Percentiles rank a stretch among this genome's conserved stretches.
phyloP scores from a whole-genome alignment of 2,329 filamentous ascomycete species.

The Thelonectria rubi region DNA sequence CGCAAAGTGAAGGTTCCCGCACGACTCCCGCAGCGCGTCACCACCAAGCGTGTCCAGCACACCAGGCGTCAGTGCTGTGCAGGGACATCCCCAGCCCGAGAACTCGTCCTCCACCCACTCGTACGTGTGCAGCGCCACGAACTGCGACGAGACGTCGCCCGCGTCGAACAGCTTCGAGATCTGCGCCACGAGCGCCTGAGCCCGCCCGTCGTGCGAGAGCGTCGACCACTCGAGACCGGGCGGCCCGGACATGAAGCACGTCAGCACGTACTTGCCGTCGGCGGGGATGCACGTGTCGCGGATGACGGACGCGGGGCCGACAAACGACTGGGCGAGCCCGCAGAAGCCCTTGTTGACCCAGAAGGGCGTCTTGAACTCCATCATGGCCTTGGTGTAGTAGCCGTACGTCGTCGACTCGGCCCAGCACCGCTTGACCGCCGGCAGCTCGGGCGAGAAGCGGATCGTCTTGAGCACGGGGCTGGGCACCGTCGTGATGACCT shows the following conservation, averaged over 20 bases:
- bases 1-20: constrained; percentile 37
- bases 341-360: constrained; percentile 52
- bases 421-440: constrained; percentile 48
- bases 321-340: constrained; percentile 56
- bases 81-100: constrained; percentile 52
- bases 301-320: constrained; percentile 55
- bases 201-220: constrained; percentile 32
- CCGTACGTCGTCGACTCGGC: constrained; percentile 51
- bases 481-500: constrained; percentile 60
- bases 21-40: constrained; percentile 45
- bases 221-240: constrained; percentile 46
- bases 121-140: constrained; percentile 46
- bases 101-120: constrained; percentile 52
- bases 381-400: constrained; percentile 62
- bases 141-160: constrained; percentile 32
- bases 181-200: constrained; percentile 40
- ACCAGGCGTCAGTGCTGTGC: constrained; percentile 49
- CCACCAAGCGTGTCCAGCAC: constrained; percentile 47
- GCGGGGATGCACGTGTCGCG: constrained; percentile 52
- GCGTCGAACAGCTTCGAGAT: constrained; percentile 39
- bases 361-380: constrained; percentile 52
- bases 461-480: constrained; percentile 57
- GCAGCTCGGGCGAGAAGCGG: constrained; percentile 57
- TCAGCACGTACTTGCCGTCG: constrained; percentile 46
- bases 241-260: constrained; percentile 53